phyloP scores from a whole-genome alignment of 1,284 basidiomycete species.

The Ceratobasidium papillatum region DNA sequence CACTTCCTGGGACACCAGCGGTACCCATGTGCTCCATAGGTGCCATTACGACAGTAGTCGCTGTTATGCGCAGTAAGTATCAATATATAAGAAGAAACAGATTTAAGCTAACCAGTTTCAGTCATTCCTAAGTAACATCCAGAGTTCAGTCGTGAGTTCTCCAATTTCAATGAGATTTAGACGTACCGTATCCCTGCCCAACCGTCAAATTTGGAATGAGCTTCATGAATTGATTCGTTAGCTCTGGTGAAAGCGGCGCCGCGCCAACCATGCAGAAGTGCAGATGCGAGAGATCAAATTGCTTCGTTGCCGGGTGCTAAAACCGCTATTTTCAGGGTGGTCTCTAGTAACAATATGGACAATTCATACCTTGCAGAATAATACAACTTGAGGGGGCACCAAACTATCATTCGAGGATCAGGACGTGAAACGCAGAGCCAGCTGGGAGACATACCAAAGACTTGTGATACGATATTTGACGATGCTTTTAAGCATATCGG shows the following conservation, averaged over 20 bases:
- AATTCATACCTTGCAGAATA: slow-evolving; percentile 64
- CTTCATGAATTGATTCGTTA: slow-evolving; percentile 63
- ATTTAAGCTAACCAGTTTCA: slow-evolving; percentile 56
- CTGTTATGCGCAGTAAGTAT: slow-evolving; percentile 1
- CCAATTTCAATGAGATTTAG: no score
- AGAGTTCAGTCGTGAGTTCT: not conserved
- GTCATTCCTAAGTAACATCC: slow-evolving; percentile 53
- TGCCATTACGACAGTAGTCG: slow-evolving; percentile 41
- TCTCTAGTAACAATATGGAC: not conserved
- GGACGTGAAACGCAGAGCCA: slow-evolving; percentile 27
- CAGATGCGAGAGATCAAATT: slow-evolving; percentile 71
- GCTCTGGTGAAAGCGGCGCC: slow-evolving; percentile 74
- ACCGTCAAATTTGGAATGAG: slow-evolving; percentile 67
- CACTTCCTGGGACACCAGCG: slow-evolving; percentile 63
- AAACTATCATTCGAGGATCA: slow-evolving; percentile 56
- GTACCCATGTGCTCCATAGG: slow-evolving; percentile 24
- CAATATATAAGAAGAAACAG: not conserved
- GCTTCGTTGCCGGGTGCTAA: slow-evolving; percentile 71
- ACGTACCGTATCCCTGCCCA: slow-evolving; percentile 71
- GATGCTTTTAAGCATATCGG: slow-evolving; percentile 72
- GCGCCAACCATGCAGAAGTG: slow-evolving; percentile 72
- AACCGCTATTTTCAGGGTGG: not conserved
- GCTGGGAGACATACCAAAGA: slow-evolving; percentile 62
- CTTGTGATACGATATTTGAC: slow-evolving; percentile 71
- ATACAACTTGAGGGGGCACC: slow-evolving; percentile 72